These are phyloP conservation scores for Nothophaeocryptopus gaeumannii DNA, from an alignment of 2,329 filamentous ascomycete genomes.

Conservation along the genomic window DNA sequence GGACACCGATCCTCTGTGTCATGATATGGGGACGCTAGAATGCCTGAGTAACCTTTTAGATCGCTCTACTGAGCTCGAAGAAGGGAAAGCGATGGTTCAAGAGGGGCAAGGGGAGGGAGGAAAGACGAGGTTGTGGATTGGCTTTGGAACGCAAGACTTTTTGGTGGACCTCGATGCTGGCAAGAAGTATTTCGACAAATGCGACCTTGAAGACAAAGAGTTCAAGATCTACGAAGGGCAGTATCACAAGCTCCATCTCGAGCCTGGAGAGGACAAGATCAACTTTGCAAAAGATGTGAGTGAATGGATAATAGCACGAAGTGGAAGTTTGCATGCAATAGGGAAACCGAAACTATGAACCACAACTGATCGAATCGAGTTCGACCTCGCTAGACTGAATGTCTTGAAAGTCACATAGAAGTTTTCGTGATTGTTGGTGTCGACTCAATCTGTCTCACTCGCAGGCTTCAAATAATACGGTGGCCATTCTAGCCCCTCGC, in stretches of 20 bases:
- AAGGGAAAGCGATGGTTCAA: conserved; percentile 50
- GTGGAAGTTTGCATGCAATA: conserved; percentile 2
- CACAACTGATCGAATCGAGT: neutral
- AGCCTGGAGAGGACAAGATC: conserved; percentile 37
- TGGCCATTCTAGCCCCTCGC: too few relatives aligned
- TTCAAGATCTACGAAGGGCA: conserved; percentile 73
- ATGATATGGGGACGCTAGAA: conserved; percentile 83
- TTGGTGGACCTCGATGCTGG: conserved; percentile 65
- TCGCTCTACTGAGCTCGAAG: conserved; percentile 60
- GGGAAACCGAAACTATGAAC: conserved; percentile 16
- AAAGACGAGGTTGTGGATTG: conserved; percentile 67
- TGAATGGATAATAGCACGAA: conserved; percentile 35
- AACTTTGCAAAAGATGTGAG: conserved; percentile 34
- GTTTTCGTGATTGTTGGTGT: too few relatives aligned
- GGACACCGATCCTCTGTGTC: conserved; percentile 66
- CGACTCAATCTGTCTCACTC: too few relatives aligned
- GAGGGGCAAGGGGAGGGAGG: conserved; percentile 48
- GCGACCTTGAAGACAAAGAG: conserved; percentile 62
- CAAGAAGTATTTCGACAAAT: conserved; percentile 60
- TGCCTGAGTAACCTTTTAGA: conserved; percentile 75
- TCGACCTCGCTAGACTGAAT: too few relatives aligned
- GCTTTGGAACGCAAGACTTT: conserved; percentile 73
- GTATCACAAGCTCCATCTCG: conserved; percentile 63
- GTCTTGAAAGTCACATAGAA: too few relatives aligned
- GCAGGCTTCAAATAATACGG: too few relatives aligned